Evolutionary conservation across 2,329 filamentous ascomycete species (phyloP).

Genomic region (Pseudofabraea citricarpa): DNA sequence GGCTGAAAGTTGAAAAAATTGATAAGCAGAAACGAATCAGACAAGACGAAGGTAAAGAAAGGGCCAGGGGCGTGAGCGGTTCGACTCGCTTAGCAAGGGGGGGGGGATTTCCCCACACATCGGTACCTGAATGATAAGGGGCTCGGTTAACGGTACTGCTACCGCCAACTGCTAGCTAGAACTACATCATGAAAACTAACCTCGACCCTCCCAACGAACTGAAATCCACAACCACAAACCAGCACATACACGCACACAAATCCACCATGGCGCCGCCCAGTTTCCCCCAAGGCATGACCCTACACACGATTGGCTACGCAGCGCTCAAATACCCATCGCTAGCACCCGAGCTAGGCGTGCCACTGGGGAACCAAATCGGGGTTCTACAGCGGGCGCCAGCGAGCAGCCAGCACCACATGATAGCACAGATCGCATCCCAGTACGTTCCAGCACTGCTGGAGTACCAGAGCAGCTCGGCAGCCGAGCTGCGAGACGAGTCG

Average conservation of each 20-base stretch:
- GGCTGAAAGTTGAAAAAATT: no score
- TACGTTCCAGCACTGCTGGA: slow-evolving; percentile 17
- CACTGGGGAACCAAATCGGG: slow-evolving; percentile 15
- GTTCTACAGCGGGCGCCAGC: slow-evolving; percentile 10
- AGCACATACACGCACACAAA: not conserved
- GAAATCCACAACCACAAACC: not conserved
- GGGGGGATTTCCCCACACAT: no score
- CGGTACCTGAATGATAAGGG: no score
- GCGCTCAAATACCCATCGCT: slow-evolving; percentile 16
- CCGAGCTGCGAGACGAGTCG: slow-evolving; percentile 1
- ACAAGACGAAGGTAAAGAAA: no score
- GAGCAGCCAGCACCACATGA: slow-evolving; percentile 10
- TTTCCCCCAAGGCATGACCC: slow-evolving; percentile 15
- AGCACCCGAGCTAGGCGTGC: slow-evolving; percentile 5
- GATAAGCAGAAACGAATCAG: no score
- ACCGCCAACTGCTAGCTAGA: no score
- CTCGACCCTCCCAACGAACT: no score
- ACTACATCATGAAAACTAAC: no score
- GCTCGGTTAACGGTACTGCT: no score
- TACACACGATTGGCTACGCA: slow-evolving; percentile 14
- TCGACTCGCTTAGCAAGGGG: no score
- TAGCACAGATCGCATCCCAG: slow-evolving; percentile 20
- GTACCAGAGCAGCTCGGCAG: slow-evolving; percentile 16
- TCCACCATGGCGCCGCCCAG: slow-evolving; percentile 14
- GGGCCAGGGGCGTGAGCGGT: no score